Evolutionary conservation across 257 asterid species (phyloP).

Genomic region (Eustoma russellianum): DNA sequence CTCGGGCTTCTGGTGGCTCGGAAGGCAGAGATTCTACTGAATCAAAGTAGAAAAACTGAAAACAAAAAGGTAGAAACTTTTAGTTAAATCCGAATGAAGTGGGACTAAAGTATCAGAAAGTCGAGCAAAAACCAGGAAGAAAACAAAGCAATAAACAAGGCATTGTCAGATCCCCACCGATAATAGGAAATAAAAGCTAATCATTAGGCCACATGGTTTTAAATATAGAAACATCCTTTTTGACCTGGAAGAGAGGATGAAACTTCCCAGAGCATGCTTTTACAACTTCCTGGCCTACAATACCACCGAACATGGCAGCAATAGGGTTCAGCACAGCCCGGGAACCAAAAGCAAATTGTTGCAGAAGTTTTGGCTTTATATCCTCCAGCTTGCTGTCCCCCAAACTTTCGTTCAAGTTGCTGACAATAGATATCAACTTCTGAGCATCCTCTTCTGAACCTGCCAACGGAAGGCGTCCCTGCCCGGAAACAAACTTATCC

Average conservation of each 20-base stretch:
- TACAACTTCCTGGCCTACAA: constrained; percentile 93
- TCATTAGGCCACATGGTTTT: neutral
- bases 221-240: neutral
- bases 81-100: neutral
- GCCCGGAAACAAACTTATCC: constrained; percentile 56
- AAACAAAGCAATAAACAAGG: neutral
- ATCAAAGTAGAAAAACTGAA: constrained; percentile 91
- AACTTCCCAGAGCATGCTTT: constrained; percentile 98
- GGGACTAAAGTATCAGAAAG: neutral
- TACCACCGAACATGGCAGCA: constrained; percentile 99
- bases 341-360: constrained; percentile 74
- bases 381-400: constrained; percentile 65
- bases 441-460: constrained; percentile 91
- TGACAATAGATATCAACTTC: constrained; percentile 59
- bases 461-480: constrained; percentile 66
- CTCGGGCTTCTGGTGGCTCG: constrained; percentile 60
- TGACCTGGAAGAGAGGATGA: constrained; percentile 87
- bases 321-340: constrained; percentile 88
- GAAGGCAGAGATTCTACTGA: constrained; percentile 87
- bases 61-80: constrained; percentile 7
- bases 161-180: neutral
- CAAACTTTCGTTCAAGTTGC: constrained; percentile 42
- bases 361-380: constrained; percentile 61
- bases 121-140: neutral
- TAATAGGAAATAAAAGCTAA: neutral